Conservation (phyloP, 208 protist species). For the Crithidia bombi region DNA sequence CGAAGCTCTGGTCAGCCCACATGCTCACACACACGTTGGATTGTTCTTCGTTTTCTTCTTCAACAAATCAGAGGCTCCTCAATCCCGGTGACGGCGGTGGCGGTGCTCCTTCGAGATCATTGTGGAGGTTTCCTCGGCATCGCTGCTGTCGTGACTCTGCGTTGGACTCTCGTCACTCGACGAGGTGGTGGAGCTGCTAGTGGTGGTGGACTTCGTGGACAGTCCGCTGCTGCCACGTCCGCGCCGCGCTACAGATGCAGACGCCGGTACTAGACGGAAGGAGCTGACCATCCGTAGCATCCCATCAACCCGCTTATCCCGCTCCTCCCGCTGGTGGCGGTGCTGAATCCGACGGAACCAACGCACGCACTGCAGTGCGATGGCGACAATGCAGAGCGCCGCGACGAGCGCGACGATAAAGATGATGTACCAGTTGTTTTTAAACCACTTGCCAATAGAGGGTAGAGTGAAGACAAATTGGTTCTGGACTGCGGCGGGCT, state of each 20-base stretch:
- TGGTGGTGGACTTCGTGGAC: conserved; percentile 2
- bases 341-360: conserved; percentile 26
- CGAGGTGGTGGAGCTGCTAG: background rate
- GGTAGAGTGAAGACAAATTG: conserved; percentile 16
- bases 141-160: background rate
- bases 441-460: conserved; percentile 31
- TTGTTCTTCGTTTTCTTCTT: background rate
- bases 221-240: background rate
- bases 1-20: too few relatives aligned
- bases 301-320: conserved; percentile 1
- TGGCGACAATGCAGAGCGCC: background rate
- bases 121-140: background rate
- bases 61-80: background rate
- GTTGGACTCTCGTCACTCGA: background rate
- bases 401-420: conserved; percentile 28
- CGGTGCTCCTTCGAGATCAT: background rate
- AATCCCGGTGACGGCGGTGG: background rate
- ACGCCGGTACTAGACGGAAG: background rate
- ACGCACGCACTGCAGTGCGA: conserved; percentile 24
- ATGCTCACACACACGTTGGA: too few relatives aligned
- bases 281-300: conserved; percentile 20
- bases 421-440: conserved; percentile 37
- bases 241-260: background rate
- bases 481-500: conserved; percentile 9
- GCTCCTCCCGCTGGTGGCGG: conserved; percentile 19